A percentile compares a stretch with the other conserved stretches of the same genome.
Evolutionary conservation across 108 stramenopile species (phyloP).

Genomic region (Discostella stelligeroides): DNA sequence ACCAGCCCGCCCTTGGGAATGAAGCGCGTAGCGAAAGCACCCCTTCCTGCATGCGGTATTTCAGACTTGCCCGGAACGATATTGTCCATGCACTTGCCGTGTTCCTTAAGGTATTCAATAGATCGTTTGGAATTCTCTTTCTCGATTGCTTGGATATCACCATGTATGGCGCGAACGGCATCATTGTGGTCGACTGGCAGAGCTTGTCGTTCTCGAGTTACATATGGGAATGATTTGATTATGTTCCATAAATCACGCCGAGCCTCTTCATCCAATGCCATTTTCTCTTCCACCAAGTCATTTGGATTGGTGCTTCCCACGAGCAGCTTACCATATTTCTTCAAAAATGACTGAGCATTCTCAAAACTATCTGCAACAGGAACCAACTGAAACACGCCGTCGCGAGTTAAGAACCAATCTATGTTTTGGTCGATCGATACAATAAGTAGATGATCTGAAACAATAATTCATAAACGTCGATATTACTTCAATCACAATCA

Average conservation of each 20-base stretch:
- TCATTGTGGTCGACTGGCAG: conserved; percentile 40
- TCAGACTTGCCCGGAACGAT: conserved; percentile 59
- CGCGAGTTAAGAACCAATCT: conserved; percentile 42
- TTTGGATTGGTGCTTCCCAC: conserved; percentile 27
- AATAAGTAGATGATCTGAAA: no score
- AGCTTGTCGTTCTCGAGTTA: conserved; percentile 43
- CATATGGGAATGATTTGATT: conserved; percentile 46
- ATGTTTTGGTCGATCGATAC: no score
- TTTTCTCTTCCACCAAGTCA: conserved; percentile 51
- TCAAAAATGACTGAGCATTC: conserved; percentile 39
- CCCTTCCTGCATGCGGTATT: conserved; percentile 79
- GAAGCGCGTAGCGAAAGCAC: conserved; percentile 75
- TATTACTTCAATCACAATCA: no score
- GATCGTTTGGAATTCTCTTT: conserved; percentile 49
- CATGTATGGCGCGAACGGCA: conserved; percentile 44
- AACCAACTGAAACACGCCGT: conserved; percentile 42
- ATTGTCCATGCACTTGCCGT: conserved; percentile 81
- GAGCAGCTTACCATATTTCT: conserved; percentile 39
- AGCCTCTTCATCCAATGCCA: conserved; percentile 44
- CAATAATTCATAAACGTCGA: no score
- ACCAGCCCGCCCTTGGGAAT: conserved; percentile 65
- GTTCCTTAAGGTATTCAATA: conserved; percentile 60
- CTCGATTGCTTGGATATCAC: conserved; percentile 46
- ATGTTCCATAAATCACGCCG: conserved; percentile 48
- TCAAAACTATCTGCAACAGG: conserved; percentile 29